phyloP scores from a whole-genome alignment of 202 grass and related monocot genomes.

The Hordeum pubiflorum region DNA sequence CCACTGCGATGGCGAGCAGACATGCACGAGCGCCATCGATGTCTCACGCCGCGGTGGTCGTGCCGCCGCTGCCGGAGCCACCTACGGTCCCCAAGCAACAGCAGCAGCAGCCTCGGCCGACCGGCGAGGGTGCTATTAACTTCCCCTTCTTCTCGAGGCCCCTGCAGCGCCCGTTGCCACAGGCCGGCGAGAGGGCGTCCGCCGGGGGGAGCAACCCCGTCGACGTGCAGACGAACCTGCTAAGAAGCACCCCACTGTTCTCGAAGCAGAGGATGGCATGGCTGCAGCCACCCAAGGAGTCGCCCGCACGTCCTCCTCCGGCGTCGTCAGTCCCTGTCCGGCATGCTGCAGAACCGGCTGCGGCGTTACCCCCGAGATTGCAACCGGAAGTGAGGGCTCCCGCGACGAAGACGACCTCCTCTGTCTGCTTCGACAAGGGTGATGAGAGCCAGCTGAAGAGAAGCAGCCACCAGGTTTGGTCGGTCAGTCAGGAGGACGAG shows the following conservation, averaged over 20 bases:
- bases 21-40: not conserved
- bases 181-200: not conserved
- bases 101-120: not conserved
- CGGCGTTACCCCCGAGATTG: not conserved
- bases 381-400: conserved; percentile 7
- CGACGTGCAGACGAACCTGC: conserved; percentile 27
- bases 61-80: not conserved
- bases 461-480: conserved; percentile 14
- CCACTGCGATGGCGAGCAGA: not conserved
- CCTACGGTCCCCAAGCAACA: not conserved
- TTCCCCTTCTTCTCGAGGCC: conserved; percentile 44
- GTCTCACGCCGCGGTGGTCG: not conserved
- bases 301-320: not conserved
- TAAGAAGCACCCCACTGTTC: conserved; percentile 30
- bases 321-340: not conserved
- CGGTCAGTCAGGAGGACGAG: conserved; percentile 31
- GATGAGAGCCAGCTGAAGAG: conserved; percentile 29
- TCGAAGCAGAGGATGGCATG: conserved; percentile 40
- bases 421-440: conserved; percentile 48
- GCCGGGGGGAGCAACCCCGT: conserved; percentile 4
- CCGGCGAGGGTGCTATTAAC: conserved; percentile 21
- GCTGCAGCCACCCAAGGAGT: conserved; percentile 24
- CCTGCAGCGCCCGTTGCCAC: conserved; percentile 16
- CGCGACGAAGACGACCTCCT: conserved; percentile 36
- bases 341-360: not conserved